Percentiles rank a stretch among this genome's conserved stretches.
Conservation (phyloP, 306 rosid species). For the Prunus mongolica region DNA sequence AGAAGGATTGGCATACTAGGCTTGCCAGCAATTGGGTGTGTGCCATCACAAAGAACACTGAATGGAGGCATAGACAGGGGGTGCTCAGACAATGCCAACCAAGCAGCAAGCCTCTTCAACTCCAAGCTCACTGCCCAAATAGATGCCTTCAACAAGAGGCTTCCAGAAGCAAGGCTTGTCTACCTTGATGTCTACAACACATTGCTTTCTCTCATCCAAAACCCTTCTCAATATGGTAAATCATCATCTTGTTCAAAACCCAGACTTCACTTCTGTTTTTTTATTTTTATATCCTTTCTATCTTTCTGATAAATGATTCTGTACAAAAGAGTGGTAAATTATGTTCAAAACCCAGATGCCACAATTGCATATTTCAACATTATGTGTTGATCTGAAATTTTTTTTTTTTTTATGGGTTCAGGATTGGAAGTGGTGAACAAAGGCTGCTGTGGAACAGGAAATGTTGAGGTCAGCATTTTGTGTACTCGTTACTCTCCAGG, state of each 20-base stretch:
- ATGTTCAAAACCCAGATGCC: too few species aligned
- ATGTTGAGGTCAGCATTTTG: constrained; percentile 44
- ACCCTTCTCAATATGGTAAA: constrained; percentile 52
- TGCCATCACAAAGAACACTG: constrained; percentile 63
- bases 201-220: constrained; percentile 35
- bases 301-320: too few species aligned
- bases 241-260: background rate
- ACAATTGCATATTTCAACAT: too few species aligned
- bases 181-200: constrained; percentile 53
- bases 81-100: constrained; percentile 44
- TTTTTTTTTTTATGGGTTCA: constrained; percentile 3
- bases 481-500: constrained; percentile 34
- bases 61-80: constrained; percentile 38
- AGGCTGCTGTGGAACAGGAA: constrained; percentile 88
- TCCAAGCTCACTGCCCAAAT: constrained; percentile 42
- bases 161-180: constrained; percentile 50
- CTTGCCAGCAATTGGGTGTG: constrained; percentile 55
- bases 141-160: constrained; percentile 17
- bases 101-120: constrained; percentile 61
- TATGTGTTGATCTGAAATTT: background rate
- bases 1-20: constrained; percentile 58
- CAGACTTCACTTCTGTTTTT: too few species aligned
- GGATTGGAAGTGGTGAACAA: constrained; percentile 51
- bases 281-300: too few species aligned
- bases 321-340: too few species aligned